Percentiles rank a stretch among this genome's conserved stretches.
Conservation (phyloP, 345 rosid genomes). For the Draba incana region DNA sequence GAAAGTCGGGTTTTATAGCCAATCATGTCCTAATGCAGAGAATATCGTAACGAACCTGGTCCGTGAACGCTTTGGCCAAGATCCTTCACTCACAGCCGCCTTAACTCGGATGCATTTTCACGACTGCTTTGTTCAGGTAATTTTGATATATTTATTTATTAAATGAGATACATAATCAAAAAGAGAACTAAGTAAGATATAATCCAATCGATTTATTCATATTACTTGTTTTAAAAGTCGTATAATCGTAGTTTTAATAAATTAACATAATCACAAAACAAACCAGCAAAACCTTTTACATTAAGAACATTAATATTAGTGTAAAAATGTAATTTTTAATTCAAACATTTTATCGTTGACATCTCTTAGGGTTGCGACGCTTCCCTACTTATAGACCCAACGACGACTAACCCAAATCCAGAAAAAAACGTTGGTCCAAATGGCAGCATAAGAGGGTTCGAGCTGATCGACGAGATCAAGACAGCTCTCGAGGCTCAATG, state of each 20-base stretch:
- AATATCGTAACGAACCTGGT: conserved; percentile 23
- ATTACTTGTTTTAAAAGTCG: no score
- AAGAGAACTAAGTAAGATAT: no score
- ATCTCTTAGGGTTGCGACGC: conserved; percentile 42
- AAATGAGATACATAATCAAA: no score
- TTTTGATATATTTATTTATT: not conserved
- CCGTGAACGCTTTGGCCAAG: conserved; percentile 14
- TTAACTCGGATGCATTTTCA: conserved; percentile 45
- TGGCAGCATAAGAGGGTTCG: conserved; percentile 40
- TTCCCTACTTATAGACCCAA: conserved; percentile 39
- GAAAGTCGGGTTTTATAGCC: conserved; percentile 23
- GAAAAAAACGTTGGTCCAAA: conserved; percentile 36
- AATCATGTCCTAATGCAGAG: conserved; percentile 38
- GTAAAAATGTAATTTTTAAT: no score
- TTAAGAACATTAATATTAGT: no score
- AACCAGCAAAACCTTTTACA: no score
- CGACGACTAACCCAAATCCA: not conserved
- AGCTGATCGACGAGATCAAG: conserved; percentile 44
- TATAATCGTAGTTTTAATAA: no score
- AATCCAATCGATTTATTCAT: no score
- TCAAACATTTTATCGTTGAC: no score
- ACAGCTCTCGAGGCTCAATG: conserved; percentile 39
- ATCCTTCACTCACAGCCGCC: conserved; percentile 37
- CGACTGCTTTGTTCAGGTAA: conserved; percentile 41
- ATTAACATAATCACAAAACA: no score